A percentile compares a stretch with the other conserved stretches of the same genome.
These are phyloP conservation scores for Heterobasidion annosum DNA, from an alignment of 1,284 basidiomycete genomes.

Conservation along the genomic window DNA sequence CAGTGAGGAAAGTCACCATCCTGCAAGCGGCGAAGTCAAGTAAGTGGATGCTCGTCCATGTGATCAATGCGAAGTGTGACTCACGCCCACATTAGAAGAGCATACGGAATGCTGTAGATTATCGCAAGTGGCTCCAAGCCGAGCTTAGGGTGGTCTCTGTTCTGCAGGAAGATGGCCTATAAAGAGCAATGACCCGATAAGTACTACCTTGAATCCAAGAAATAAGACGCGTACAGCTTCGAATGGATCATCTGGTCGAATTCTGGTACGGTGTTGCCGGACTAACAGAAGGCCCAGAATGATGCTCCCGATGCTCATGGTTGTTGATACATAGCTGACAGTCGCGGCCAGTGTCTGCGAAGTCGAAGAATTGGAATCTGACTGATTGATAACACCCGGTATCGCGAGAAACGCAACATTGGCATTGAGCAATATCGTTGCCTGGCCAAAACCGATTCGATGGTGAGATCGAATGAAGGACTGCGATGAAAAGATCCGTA, in stretches of 20 bases:
- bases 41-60: background rate
- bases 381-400: too few relatives aligned
- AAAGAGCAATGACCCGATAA: background rate
- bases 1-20: conserved; percentile 4
- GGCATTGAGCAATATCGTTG: too few relatives aligned
- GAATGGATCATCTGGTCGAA: conserved; percentile 20
- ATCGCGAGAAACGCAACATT: too few relatives aligned
- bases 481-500: too few relatives aligned
- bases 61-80: conserved; percentile 4
- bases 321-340: conserved; percentile 34
- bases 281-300: conserved; percentile 34
- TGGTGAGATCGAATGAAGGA: too few relatives aligned
- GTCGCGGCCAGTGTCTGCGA: conserved; percentile 22
- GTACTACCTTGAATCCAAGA: background rate
- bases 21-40: background rate
- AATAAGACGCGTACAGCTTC: conserved; percentile 22
- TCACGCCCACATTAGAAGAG: conserved; percentile 38
- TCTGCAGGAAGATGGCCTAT: conserved; percentile 16
- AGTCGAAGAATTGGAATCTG: too few relatives aligned
- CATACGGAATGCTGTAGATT: conserved; percentile 37
- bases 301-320: conserved; percentile 35
- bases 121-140: conserved; percentile 34
- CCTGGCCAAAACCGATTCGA: too few relatives aligned
- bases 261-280: conserved; percentile 30
- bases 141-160: conserved; percentile 13